Evolutionary conservation across 352 stramenopile species (phyloP).

Genomic region (Aphanomyces euteiches): DNA sequence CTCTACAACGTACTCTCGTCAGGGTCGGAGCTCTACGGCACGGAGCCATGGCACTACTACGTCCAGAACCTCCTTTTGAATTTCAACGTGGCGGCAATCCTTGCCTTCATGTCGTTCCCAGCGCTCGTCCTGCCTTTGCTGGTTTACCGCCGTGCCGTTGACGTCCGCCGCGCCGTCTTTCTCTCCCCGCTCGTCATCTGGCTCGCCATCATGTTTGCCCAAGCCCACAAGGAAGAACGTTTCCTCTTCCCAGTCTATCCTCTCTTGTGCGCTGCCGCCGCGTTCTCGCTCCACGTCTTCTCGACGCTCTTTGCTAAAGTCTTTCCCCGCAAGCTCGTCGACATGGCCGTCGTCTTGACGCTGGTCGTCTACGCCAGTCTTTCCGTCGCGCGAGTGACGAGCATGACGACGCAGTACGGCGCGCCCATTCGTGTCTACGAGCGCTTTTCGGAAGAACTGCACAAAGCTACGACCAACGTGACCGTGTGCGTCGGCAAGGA

Average conservation of each 20-base stretch:
- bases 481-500: conserved; percentile 95
- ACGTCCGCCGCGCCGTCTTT: conserved; percentile 36
- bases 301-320: conserved; percentile 33
- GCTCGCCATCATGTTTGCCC: conserved; percentile 89
- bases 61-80: conserved; percentile 95
- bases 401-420: conserved; percentile 68
- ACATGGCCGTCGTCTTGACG: conserved; percentile 31
- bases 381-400: conserved; percentile 55
- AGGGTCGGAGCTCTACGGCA: conserved; percentile 97
- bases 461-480: conserved; percentile 36
- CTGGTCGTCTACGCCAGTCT: conserved; percentile 49
- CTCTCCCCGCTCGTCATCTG: conserved; percentile 84
- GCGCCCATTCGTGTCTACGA: conserved; percentile 68
- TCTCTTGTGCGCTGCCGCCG: conserved; percentile 79
- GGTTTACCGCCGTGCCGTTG: conserved; percentile 18
- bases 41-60: conserved; percentile 94
- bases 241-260: conserved; percentile 97
- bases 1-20: conserved; percentile 93
- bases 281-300: conserved; percentile 58
- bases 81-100: conserved; percentile 85
- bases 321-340: conserved; percentile 34
- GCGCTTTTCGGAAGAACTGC: conserved; percentile 54
- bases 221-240: conserved; percentile 98
- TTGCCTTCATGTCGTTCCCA: conserved; percentile 53
- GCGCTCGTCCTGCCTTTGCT: conserved; percentile 39